Evolutionary conservation across 306 rosid species (phyloP).

Genomic region (Acacia acuminata): DNA sequence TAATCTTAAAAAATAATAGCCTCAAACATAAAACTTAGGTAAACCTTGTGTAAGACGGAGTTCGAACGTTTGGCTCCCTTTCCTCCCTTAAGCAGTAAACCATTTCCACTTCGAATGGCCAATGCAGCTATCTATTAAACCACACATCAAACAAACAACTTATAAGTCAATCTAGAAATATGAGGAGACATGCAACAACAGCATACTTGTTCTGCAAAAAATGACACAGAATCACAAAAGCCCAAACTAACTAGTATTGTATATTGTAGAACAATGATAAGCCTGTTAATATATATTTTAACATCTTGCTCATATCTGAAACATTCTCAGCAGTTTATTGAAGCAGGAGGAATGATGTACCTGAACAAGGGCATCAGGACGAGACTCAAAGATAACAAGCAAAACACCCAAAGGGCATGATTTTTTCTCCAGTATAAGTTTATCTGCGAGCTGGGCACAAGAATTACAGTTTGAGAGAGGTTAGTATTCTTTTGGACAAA

Average conservation of each 20-base stretch:
- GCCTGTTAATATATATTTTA: not conserved
- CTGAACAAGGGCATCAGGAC: conserved; percentile 98
- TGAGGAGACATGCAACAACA: not conserved
- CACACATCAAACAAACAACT: conserved; percentile 28
- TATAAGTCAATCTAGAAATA: not conserved
- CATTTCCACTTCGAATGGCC: conserved; percentile 93
- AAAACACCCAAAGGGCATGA: conserved; percentile 87
- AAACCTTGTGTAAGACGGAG: conserved; percentile 80
- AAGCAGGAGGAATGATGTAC: conserved; percentile 38
- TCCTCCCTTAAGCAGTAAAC: conserved; percentile 92
- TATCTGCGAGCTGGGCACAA: conserved; percentile 70
- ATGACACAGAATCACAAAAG: not conserved
- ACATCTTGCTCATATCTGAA: conserved; percentile 7
- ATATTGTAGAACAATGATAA: not conserved
- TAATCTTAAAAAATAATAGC: conserved; percentile 16
- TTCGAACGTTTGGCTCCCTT: conserved; percentile 86
- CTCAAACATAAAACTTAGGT: conserved; percentile 16
- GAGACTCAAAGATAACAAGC: conserved; percentile 82
- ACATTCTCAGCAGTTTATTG: conserved; percentile 20
- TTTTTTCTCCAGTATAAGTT: conserved; percentile 68
- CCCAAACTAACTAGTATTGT: not conserved
- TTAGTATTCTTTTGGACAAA: conserved; percentile 10
- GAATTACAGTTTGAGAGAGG: conserved; percentile 8
- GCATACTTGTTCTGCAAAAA: not conserved
- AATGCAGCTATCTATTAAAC: conserved; percentile 75